phyloP scores from a whole-genome alignment of 2,329 filamentous ascomycete species.

The Cytospora piceae region DNA sequence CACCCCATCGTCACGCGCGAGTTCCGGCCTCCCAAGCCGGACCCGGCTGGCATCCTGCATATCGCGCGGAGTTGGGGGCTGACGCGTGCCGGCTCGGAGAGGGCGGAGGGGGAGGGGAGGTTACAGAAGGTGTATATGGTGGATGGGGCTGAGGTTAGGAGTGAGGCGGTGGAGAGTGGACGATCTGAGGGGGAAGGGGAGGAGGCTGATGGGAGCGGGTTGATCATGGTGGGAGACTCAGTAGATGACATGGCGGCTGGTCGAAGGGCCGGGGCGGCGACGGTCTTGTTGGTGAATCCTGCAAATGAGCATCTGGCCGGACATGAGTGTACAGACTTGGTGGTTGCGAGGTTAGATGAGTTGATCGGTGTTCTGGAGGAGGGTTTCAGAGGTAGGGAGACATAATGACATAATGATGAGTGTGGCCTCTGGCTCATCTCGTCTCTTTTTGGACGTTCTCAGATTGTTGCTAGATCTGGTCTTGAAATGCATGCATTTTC shows the following conservation, averaged over 20 bases:
- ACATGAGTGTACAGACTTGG: conserved; percentile 78
- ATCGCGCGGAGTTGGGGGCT: conserved; percentile 80
- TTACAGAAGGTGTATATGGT: conserved; percentile 12
- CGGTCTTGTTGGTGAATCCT: conserved; percentile 85
- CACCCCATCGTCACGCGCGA: conserved; percentile 82
- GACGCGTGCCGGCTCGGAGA: conserved; percentile 31
- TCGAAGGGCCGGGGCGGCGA: conserved; percentile 79
- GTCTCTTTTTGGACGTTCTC: neutral
- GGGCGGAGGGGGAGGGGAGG: neutral
- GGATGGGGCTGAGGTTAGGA: conserved; percentile 26
- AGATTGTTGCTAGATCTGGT: neutral
- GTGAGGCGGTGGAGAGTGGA: conserved; percentile 32
- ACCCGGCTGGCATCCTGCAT: conserved; percentile 84
- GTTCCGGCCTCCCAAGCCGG: conserved; percentile 81
- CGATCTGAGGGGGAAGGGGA: conserved; percentile 32
- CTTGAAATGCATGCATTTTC: neutral
- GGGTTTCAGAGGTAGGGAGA: conserved; percentile 66
- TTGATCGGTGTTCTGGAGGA: conserved; percentile 73
- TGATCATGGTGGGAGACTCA: conserved; percentile 76
- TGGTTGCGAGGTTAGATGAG: conserved; percentile 74
- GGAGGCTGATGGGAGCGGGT: conserved; percentile 48
- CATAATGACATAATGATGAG: conserved; percentile 17
- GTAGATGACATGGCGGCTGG: conserved; percentile 95
- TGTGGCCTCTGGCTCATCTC: neutral
- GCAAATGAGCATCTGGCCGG: conserved; percentile 71